Evolutionary conservation across 768 basidiomycete genomes (phyloP), one percentile per base, ranked within the genome.

Genomic region (Pholiota molesta): DNA sequence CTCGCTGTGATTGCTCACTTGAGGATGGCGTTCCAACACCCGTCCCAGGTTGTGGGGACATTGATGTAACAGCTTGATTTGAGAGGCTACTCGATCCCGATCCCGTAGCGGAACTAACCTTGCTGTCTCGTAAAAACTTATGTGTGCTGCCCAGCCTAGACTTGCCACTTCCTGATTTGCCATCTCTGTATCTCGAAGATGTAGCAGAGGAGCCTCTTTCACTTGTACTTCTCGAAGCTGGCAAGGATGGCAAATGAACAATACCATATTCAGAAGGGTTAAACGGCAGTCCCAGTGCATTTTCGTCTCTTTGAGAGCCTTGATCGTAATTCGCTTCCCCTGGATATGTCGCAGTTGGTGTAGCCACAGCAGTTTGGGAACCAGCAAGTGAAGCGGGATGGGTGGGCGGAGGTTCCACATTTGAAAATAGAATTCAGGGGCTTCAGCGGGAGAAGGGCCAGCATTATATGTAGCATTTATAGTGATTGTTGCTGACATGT

Each of bases 181-280:
- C 47, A 2, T 23, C 37, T 16, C 19, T 42, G 10, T 59, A 61
- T 44, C 51, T 45, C 57, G 68, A 63, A 17, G 61, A 63, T 6
- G 44, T 61, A 42, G 59, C 52, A 39, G 52, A 68, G 57, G 39
- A 63, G 16, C 52, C 63, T 62, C 60, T 62, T 65, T 61, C 70
- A 55, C 65, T 68, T 26, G 54, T 45, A 45, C 59, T 44, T 19
- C 42, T 45, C 13, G 73, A 63, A 1, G 71, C 52, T 10, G 72
- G 69, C 2, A 78, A 57, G 16, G 79, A 77, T 3, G 77, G 74
- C 2, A 82, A 70, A 70, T 79, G 80, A 13, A 82, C 79, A 45
- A 81, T 62, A 16, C 78, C 79, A 58, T 71, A 74, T 62, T 79
- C 75, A 14, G 79, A 79, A 13, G 73, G 73, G 61, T 80, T 81